Evolutionary conservation across 2,329 filamentous ascomycete species (phyloP).

Genomic region (Neonectria ditissima): DNA sequence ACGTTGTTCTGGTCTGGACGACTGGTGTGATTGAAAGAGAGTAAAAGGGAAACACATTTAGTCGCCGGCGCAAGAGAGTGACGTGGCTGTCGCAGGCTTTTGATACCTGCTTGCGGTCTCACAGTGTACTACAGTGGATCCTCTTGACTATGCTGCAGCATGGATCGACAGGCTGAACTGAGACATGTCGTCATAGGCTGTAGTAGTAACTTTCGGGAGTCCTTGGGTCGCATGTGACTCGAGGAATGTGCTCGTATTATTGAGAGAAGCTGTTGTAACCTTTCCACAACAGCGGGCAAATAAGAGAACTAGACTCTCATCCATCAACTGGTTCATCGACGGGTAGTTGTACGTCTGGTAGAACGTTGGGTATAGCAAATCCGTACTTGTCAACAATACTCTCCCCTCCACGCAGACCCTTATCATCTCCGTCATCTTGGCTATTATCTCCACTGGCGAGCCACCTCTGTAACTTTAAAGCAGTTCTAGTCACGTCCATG

Average conservation of each 20-base stretch:
- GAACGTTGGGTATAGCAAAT: constrained; percentile 36
- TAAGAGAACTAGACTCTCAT: background rate
- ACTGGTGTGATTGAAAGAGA: background rate
- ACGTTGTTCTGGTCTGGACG: background rate
- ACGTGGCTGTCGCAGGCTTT: constrained; percentile 24
- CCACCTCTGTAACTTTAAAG: constrained; percentile 58
- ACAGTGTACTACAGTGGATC: constrained; percentile 26
- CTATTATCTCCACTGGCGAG: constrained; percentile 46
- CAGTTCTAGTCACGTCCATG: constrained; percentile 51
- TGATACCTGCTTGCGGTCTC: constrained; percentile 25
- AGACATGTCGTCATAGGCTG: constrained; percentile 41
- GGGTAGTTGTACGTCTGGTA: constrained; percentile 37
- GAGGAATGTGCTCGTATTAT: background rate
- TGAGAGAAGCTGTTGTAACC: background rate
- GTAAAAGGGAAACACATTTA: background rate
- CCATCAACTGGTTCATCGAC: constrained; percentile 25
- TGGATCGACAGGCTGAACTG: constrained; percentile 7
- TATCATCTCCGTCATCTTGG: constrained; percentile 19
- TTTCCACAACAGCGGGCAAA: background rate
- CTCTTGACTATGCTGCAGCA: constrained; percentile 2
- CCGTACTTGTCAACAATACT: constrained; percentile 43
- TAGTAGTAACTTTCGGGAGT: constrained; percentile 15
- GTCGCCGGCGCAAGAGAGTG: background rate
- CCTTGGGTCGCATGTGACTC: constrained; percentile 4
- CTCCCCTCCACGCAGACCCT: constrained; percentile 42